Evolutionary conservation across 2,329 filamentous ascomycete species (phyloP).

Genomic region (Grosmannia clavigera): DNA sequence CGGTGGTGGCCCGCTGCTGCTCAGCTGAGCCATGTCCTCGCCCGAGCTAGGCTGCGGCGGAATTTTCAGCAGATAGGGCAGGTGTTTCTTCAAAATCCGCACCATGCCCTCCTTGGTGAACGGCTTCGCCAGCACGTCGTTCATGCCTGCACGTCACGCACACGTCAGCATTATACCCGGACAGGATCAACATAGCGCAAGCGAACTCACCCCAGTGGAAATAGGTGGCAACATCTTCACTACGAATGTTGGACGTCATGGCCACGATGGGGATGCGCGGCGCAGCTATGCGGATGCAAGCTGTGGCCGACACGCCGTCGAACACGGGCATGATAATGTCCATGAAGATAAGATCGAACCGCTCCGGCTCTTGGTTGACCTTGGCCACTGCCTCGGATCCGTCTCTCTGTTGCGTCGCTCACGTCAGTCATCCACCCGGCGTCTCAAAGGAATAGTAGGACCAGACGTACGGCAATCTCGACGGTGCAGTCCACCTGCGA

Average conservation of each 20-base stretch:
- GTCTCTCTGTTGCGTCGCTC: constrained; percentile 41
- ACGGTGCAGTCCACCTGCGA: constrained; percentile 53
- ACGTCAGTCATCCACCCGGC: constrained; percentile 12
- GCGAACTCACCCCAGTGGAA: constrained; percentile 74
- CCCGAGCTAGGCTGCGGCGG: constrained; percentile 27
- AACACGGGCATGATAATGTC: constrained; percentile 96
- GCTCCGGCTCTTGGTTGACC: constrained; percentile 40
- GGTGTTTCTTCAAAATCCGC: constrained; percentile 76
- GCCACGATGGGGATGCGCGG: constrained; percentile 80
- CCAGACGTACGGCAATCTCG: constrained; percentile 47
- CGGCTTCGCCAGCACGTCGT: constrained; percentile 90
- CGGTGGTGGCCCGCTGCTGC: constrained; percentile 2
- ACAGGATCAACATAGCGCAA: neutral
- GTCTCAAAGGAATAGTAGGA: neutral
- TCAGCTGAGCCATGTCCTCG: constrained; percentile 23
- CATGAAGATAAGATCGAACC: constrained; percentile 66
- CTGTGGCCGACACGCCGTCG: constrained; percentile 88
- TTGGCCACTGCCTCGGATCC: constrained; percentile 87
- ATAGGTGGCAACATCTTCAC: constrained; percentile 93
- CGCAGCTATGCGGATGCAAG: constrained; percentile 81
- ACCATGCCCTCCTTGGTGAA: constrained; percentile 84
- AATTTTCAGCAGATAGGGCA: constrained; percentile 70
- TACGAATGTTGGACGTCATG: constrained; percentile 97
- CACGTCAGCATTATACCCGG: neutral
- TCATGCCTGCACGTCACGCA: constrained; percentile 59